These are phyloP conservation scores for Solanum microdontum DNA, from an alignment of 257 asterid genomes.

Conservation along the genomic window DNA sequence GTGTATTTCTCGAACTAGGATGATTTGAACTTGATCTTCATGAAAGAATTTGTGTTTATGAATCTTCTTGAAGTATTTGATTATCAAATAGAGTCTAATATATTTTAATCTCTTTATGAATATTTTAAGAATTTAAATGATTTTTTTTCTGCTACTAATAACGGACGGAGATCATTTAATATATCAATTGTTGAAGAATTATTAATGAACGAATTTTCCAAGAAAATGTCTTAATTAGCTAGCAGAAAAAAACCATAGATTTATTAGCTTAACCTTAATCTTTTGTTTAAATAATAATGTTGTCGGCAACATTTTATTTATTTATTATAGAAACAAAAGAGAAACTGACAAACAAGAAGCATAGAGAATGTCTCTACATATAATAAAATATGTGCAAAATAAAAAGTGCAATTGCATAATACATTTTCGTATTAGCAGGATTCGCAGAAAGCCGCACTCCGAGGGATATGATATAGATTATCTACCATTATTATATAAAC, in stretches of 20 bases:
- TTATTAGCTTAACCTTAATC: background rate
- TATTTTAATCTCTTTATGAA: no score
- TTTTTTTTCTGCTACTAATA: no score
- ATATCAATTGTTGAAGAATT: background rate
- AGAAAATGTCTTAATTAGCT: background rate
- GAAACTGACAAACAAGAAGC: background rate
- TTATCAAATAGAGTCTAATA: no score
- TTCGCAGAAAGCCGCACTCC: background rate
- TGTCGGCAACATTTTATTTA: background rate
- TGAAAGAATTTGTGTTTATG: no score
- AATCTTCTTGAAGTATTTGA: no score
- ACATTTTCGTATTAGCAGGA: background rate
- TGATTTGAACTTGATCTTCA: no score
- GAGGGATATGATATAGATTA: no score
- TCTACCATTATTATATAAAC: fast-evolving
- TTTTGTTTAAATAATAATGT: background rate
- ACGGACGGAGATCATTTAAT: background rate
- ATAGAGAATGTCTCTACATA: background rate
- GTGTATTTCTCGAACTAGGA: no score
- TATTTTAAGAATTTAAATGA: no score
- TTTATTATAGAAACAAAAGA: background rate
- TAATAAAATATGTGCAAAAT: no score
- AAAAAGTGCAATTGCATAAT: background rate
- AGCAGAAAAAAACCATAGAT: background rate
- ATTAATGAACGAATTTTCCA: background rate